Evolutionary conservation across 352 stramenopile genomes (phyloP), one percentile per base, ranked within the genome.

Genomic region (Peronospora farinosa): DNA sequence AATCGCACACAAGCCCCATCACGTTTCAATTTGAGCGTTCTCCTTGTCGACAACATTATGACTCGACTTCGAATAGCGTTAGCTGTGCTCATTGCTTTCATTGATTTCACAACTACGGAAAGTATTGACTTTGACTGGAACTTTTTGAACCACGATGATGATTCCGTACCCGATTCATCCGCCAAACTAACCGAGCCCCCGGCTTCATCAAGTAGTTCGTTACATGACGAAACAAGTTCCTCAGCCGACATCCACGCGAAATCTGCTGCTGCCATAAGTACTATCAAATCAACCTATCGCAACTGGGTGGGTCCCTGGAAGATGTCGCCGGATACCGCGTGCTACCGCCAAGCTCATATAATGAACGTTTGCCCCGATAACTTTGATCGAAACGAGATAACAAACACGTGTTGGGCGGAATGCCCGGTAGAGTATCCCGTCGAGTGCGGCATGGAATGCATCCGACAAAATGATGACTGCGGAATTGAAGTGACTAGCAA

Each of bases 401-500:
- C 71, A 42, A 58, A 67, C 10, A 81, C 73, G 7, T 84, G 69
- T 47, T 84, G 73, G 73, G 67, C 70, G 0, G 54, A 82, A 46
- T 85, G 74, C 19, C 74, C 74, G 0, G 42, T 80, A 12, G 63
- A 76, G 23, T 85, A 78, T 56, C 74, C 74, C 1, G 65, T 83
- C 0, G 57, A 75, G 21, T 83, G 69, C 25, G 72, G 69, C 43
- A 72, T 73, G 63, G 69, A 83, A 50, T 83, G 72, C 28, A 54
- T 73, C 46, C 67, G 51, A 13, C 67, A 78, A 33, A 78, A 69
- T 33, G 46, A 45, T 35, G 54, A 70, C 37, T 78, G 67, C n/a
- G 61, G 60, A 13, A 60, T 75, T n/a, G 66, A 67, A 43, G 59
- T 83, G n/a, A 13, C 68, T 31, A 53, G 41, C 31, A 76, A 79